A percentile compares a stretch with the other conserved stretches of the same genome.
These are phyloP conservation scores for Begonia peltatifolia DNA, from an alignment of 306 rosid species.

Conservation along the genomic window DNA sequence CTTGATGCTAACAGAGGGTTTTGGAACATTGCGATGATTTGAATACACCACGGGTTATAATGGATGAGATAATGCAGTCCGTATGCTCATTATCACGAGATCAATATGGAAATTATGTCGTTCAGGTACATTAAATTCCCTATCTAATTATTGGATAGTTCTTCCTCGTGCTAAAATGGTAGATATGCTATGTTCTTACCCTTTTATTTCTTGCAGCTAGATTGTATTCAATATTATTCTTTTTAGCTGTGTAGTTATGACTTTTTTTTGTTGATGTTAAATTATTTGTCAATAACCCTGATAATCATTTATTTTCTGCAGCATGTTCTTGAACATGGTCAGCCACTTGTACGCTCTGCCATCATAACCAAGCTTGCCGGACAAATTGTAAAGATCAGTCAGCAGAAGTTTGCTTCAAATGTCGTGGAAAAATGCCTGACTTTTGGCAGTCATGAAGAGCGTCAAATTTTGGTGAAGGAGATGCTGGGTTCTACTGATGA, in stretches of 20 bases:
- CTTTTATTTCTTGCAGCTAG: no score
- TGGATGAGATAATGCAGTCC: conserved; percentile 92
- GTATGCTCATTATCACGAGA: conserved; percentile 83
- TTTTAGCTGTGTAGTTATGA: no score
- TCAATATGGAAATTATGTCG: conserved; percentile 95
- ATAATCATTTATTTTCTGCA: conserved; percentile 17
- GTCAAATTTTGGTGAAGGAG: conserved; percentile 76
- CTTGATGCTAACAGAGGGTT: conserved; percentile 66
- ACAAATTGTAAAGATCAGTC: conserved; percentile 96
- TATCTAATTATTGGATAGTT: no score
- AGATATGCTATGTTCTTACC: no score
- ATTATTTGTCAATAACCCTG: not conserved
- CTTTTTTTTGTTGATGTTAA: not conserved
- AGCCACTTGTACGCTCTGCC: conserved; percentile 57
- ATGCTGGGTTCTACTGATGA: conserved; percentile 90
- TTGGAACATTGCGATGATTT: conserved; percentile 76
- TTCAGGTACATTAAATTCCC: conserved; percentile 48
- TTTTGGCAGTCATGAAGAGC: conserved; percentile 74
- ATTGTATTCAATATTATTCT: no score
- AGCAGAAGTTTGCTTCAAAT: conserved; percentile 97
- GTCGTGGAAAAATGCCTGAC: conserved; percentile 89
- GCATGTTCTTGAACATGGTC: conserved; percentile 83
- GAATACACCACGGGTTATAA: conserved; percentile 61
- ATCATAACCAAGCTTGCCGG: conserved; percentile 87
- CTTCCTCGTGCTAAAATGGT: no score